Evolutionary conservation across 441 rosid genomes (phyloP), one percentile per base, ranked within the genome.

Genomic region (Isatis lusitanica): DNA sequence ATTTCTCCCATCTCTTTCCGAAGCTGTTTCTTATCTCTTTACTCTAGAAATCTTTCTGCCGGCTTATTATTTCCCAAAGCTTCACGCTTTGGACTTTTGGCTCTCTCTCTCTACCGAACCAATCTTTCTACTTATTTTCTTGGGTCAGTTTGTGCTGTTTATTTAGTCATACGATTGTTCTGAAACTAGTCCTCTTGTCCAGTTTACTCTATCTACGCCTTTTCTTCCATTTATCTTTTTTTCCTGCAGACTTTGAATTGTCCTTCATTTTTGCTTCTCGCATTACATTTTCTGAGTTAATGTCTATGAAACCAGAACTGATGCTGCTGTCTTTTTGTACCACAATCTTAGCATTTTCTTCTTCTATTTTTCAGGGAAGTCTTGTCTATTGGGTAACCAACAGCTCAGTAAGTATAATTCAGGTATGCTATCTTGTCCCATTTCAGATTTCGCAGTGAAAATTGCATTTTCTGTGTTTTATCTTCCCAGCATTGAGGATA

Each of bases 311-410:
- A 26, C n/a, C 18, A 61, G n/a, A 60, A 40, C 21, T 35, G 10
- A 13, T 53, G 26, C 65, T 53, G 30, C 42, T 46, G 57, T 56
- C n/a, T 60, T 21, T 30, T 17, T 59, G 46, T 60, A 28, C 44
- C 40, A 51, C 30, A 18, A 18, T 57, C 8, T 48, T 35, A 38
- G 9, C 28, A 18, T 55, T 57, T 33, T 43, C n/a, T 47, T 75
- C 40, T 56, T 69, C 68, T 66, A 15, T 72, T 76, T 84, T 78
- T 71, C 83, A 94, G 98, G 99, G 97, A 76, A 89, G 94, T 82
- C 85, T 90, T 67, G 85, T 94, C 46, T 94, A 92, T 67, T 94
- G 99, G 99, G 84, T 83, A 68, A 86, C 98, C 39, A 94, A 92
- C 80, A 82, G 90, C 63, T 88, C 93, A 71, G 59, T 88, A 36